These are phyloP conservation scores for Cryptococcus floricola DNA, from an alignment of 1,284 basidiomycete genomes.

Conservation along the genomic window DNA sequence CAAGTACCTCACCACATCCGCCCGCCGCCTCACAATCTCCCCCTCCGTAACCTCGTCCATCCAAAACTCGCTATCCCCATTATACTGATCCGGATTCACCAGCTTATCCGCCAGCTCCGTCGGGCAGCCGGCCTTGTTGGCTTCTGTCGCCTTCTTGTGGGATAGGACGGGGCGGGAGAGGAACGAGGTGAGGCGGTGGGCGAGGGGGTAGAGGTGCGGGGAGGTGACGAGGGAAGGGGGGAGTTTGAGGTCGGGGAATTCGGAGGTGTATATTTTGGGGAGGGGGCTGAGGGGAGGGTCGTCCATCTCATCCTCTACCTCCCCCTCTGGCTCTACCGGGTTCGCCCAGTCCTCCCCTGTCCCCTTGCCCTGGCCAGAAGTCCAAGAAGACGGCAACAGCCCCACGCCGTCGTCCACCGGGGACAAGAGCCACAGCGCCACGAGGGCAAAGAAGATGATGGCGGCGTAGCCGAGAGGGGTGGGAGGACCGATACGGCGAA, in stretches of 20 bases:
- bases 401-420: background rate
- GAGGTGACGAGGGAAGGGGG: constrained; percentile 14
- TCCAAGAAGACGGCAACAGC: constrained; percentile 6
- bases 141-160: constrained; percentile 14
- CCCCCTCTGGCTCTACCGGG: background rate
- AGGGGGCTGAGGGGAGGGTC: constrained; percentile 12
- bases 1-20: constrained; percentile 42
- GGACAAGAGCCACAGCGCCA: background rate
- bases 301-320: constrained; percentile 4
- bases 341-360: background rate
- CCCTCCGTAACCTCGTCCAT: constrained; percentile 22
- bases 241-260: constrained; percentile 16
- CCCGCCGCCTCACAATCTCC: constrained; percentile 38
- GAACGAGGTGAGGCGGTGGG: constrained; percentile 27
- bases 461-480: constrained; percentile 11
- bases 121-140: constrained; percentile 36
- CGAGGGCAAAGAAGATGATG: background rate
- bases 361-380: background rate
- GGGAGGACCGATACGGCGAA: constrained; percentile 6
- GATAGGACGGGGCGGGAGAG: constrained; percentile 31
- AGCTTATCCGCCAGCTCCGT: constrained; percentile 30
- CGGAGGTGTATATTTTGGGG: constrained; percentile 12
- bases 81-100: constrained; percentile 48
- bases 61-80: constrained; percentile 46
- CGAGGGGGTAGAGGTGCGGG: constrained; percentile 14